Evolutionary conservation across 1,284 basidiomycete species (phyloP), one percentile per base, ranked within the genome.

Genomic region (Uromyces viciae-fabae): DNA sequence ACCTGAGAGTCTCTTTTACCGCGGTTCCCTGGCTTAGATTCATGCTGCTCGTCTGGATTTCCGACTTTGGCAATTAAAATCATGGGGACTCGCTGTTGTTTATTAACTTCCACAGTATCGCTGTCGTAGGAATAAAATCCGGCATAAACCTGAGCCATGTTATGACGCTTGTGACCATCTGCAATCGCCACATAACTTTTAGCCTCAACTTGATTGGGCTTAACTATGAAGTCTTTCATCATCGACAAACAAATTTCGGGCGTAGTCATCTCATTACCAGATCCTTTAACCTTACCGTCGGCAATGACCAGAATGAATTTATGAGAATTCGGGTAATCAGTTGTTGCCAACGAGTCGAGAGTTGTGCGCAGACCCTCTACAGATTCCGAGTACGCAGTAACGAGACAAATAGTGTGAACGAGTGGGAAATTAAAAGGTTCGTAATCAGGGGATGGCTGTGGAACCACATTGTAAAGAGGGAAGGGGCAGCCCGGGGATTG

Each of bases 1-100:
- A 99, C 96, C 87, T 99, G 97, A 85, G 92, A 93, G 88, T 99
- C 97, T 84, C 97, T 94, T 88, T 99, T 99, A 75, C 97, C 97
- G 86, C 96, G 92, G 87, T 99, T 99, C 81, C 97, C 97, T 1
- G 96, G 96, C 87, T 99, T 99, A 72, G 93, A 86, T 82, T 98
- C 95, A 86, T 89, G 90, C 62, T 88, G 89, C 86, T 99, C 97
- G 58, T 93, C 89, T 2, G 93, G 94, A 86, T 98, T 99, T 77
- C 95, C 95, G 83, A 90, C 90, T 87, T 98, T 98, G 84, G 95
- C 94, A 22, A 99, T 94, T 62, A 99, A 89, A 42, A 99, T 91
- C 84, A 99, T 92, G 22, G 97, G 96, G 0, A 98, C 93, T 54
- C 94, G 92, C 87, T 99, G 97, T 87, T 99, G 96, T 88, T 99